Evolutionary conservation across 2,329 filamentous ascomycete genomes (phyloP).

Genomic region (Xylaria sp.): DNA sequence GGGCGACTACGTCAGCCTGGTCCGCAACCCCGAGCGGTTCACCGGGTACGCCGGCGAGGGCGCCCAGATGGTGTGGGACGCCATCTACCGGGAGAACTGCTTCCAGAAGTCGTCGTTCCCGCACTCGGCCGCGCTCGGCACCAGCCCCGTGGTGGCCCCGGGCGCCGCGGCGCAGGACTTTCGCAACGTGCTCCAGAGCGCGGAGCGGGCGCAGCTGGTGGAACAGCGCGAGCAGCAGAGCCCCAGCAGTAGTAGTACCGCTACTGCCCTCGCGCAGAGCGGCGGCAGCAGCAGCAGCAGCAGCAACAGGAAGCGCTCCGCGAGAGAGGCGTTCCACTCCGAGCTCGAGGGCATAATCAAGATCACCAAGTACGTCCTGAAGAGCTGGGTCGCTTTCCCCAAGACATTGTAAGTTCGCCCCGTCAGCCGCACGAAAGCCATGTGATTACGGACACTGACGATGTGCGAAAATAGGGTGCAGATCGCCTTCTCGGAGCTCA

Average conservation of each 20-base stretch:
- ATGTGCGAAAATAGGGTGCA: constrained; percentile 39
- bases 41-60: constrained; percentile 89
- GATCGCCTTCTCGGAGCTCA: constrained; percentile 49
- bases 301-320: constrained; percentile 39
- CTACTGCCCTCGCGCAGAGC: constrained; percentile 62
- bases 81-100: constrained; percentile 97
- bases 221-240: constrained; percentile 59
- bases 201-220: constrained; percentile 62
- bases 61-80: constrained; percentile 90
- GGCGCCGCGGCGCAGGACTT: constrained; percentile 63
- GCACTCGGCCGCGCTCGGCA: constrained; percentile 58
- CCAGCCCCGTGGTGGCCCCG: constrained; percentile 44
- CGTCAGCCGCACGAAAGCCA: neutral
- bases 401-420: constrained; percentile 65
- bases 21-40: constrained; percentile 93
- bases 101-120: constrained; percentile 73
- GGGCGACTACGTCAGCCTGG: constrained; percentile 93
- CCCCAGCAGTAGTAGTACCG: too few relatives aligned
- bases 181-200: constrained; percentile 61
- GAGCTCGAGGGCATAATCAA: constrained; percentile 68
- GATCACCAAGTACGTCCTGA: constrained; percentile 67
- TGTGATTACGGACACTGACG: constrained; percentile 13
- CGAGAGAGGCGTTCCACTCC: constrained; percentile 59
- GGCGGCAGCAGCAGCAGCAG: constrained; percentile 43
- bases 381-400: constrained; percentile 71